A percentile compares a stretch with the other conserved stretches of the same genome.
These are phyloP conservation scores for Penicillium flavigenum DNA, from an alignment of 495 filamentous ascomycete genomes.

Conservation along the genomic window DNA sequence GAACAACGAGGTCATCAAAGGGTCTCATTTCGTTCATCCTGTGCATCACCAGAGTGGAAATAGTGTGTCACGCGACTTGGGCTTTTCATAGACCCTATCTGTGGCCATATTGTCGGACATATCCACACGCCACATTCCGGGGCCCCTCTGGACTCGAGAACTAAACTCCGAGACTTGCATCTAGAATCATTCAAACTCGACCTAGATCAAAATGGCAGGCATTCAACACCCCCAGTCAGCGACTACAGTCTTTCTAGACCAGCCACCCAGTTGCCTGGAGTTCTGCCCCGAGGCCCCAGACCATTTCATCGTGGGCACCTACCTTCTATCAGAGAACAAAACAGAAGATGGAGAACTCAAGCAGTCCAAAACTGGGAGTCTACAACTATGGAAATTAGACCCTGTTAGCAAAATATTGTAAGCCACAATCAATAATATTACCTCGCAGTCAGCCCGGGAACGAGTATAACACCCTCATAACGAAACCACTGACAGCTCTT, in stretches of 20 bases:
- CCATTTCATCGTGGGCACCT: slow-evolving; percentile 82
- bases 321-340: slow-evolving; percentile 62
- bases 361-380: slow-evolving; percentile 69
- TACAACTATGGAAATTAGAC: slow-evolving; percentile 62
- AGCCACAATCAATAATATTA: slow-evolving; percentile 17
- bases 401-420: slow-evolving; percentile 51
- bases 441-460: neutral
- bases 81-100: neutral
- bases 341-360: slow-evolving; percentile 31
- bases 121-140: neutral
- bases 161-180: neutral
- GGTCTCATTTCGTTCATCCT: neutral
- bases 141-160: neutral
- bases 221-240: slow-evolving; percentile 32
- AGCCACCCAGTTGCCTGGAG: slow-evolving; percentile 81
- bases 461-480: neutral
- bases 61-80: neutral
- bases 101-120: neutral
- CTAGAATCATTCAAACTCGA: neutral
- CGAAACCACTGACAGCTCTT: neutral
- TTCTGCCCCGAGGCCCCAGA: slow-evolving; percentile 66
- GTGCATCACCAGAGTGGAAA: neutral
- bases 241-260: slow-evolving; percentile 45
- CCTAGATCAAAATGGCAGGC: slow-evolving; percentile 14
- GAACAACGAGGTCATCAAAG: neutral